Evolutionary conservation across 768 basidiomycete genomes (phyloP).

Genomic region (Jaapia argillacea): DNA sequence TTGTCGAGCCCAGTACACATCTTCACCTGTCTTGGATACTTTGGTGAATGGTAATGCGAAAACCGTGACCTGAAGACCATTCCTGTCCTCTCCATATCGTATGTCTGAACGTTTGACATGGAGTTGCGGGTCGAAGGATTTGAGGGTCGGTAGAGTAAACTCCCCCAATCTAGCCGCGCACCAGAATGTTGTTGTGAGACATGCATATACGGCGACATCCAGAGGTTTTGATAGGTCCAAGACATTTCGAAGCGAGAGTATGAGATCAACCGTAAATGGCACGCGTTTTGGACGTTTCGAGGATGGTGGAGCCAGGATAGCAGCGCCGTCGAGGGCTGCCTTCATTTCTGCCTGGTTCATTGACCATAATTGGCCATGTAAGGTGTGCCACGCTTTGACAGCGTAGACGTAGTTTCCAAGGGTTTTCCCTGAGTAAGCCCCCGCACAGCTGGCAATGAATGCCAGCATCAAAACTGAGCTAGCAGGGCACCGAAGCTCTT

Average conservation of each 20-base stretch:
- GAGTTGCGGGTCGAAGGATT: slow-evolving; percentile 16
- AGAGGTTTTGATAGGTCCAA: slow-evolving; percentile 20
- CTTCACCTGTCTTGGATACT: no score
- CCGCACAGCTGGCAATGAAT: slow-evolving; percentile 13
- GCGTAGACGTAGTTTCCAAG: slow-evolving; percentile 28
- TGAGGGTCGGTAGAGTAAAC: slow-evolving; percentile 23
- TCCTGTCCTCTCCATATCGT: no score
- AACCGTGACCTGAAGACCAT: no score
- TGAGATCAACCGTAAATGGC: slow-evolving; percentile 20
- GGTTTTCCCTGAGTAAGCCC: slow-evolving; percentile 20
- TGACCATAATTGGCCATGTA: slow-evolving; percentile 27
- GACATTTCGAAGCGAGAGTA: slow-evolving; percentile 9
- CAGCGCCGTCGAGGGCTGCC: slow-evolving; percentile 14
- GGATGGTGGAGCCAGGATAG: slow-evolving; percentile 21
- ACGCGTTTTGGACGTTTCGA: slow-evolving; percentile 18
- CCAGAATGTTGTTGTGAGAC: slow-evolving; percentile 30
- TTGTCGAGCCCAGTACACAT: no score
- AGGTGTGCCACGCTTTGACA: slow-evolving; percentile 34
- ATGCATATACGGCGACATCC: slow-evolving; percentile 25
- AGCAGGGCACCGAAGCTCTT: slow-evolving; percentile 21
- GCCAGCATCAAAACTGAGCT: slow-evolving; percentile 11
- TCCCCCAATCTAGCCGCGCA: slow-evolving; percentile 23
- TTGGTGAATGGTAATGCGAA: no score
- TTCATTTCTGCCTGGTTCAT: no score
- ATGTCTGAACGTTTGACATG: no score